Conservation (phyloP, 106 monocot genomes). For the Allium fistulosum region DNA sequence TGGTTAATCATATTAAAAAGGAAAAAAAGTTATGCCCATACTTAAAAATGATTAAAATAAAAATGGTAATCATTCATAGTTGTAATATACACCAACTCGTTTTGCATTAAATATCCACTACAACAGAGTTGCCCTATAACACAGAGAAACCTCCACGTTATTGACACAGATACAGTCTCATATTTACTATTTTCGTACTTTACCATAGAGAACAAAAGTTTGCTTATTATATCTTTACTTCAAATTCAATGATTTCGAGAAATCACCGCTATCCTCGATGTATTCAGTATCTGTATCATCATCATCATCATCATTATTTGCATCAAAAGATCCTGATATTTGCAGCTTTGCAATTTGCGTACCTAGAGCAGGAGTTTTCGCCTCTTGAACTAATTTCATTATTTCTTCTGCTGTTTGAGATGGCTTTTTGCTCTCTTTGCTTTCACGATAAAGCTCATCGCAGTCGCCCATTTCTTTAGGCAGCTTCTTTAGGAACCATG, state of each 20-base stretch:
- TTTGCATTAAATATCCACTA: too few relatives aligned
- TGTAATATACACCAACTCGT: too few relatives aligned
- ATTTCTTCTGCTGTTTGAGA: constrained; percentile 53
- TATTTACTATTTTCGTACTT: too few relatives aligned
- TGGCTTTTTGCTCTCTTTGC: not conserved
- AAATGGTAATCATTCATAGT: too few relatives aligned
- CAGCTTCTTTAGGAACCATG: constrained; percentile 87
- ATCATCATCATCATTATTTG: not conserved
- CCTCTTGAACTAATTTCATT: constrained; percentile 58
- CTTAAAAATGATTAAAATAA: too few relatives aligned
- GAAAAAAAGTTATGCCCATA: too few relatives aligned
- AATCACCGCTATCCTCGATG: constrained; percentile 24
- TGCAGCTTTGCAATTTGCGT: constrained; percentile 8
- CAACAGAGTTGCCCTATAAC: too few relatives aligned
- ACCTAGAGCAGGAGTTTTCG: constrained; percentile 26
- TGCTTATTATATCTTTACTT: too few relatives aligned
- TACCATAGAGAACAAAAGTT: too few relatives aligned
- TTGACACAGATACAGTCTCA: too few relatives aligned
- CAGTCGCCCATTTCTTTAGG: constrained; percentile 47
- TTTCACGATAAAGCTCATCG: constrained; percentile 21
- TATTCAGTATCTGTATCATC: constrained; percentile 20
- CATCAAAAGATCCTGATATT: not conserved
- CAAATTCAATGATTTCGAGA: not conserved
- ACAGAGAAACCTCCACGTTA: too few relatives aligned
- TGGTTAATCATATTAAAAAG: too few relatives aligned